Evolutionary conservation across 1,284 basidiomycete species (phyloP).

Genomic region (Amylostereum areolatum): DNA sequence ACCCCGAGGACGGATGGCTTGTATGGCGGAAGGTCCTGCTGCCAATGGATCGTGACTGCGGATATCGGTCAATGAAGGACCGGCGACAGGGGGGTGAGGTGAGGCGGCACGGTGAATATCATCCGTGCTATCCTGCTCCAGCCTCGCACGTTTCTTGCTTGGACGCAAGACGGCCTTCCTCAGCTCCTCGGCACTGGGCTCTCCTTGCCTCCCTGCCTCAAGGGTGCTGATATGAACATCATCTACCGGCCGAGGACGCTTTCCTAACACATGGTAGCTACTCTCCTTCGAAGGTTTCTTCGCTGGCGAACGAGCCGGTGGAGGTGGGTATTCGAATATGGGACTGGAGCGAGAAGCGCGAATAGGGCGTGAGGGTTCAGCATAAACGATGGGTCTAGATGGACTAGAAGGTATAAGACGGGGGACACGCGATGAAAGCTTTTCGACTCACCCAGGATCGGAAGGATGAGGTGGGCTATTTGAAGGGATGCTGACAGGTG

Average conservation of each 20-base stretch:
- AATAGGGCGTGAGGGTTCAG: constrained; percentile 3
- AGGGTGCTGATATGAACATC: constrained; percentile 33
- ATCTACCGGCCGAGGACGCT: constrained; percentile 49
- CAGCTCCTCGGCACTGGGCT: constrained; percentile 28
- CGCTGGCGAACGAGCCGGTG: constrained; percentile 12
- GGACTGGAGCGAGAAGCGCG: constrained; percentile 5
- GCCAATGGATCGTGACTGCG: too few relatives aligned
- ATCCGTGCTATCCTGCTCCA: constrained; percentile 14
- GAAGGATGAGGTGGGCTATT: constrained; percentile 5
- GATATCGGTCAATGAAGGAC: neutral
- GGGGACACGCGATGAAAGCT: neutral
- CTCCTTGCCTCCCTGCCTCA: constrained; percentile 34
- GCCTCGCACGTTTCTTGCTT: constrained; percentile 46
- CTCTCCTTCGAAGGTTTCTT: constrained; percentile 9
- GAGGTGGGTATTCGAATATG: constrained; percentile 14
- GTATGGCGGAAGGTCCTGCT: too few relatives aligned
- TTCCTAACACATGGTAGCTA: constrained; percentile 37
- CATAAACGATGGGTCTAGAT: neutral
- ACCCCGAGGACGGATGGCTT: neutral
- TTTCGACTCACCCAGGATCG: constrained; percentile 6
- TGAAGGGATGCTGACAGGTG: constrained; percentile 6
- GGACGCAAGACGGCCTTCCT: constrained; percentile 33
- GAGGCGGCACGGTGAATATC: neutral
- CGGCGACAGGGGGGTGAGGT: neutral
- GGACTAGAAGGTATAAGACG: neutral